Evolutionary conservation across 148 eudicot genomes (phyloP).

Genomic region (Mesembryanthemum crystallinum): DNA sequence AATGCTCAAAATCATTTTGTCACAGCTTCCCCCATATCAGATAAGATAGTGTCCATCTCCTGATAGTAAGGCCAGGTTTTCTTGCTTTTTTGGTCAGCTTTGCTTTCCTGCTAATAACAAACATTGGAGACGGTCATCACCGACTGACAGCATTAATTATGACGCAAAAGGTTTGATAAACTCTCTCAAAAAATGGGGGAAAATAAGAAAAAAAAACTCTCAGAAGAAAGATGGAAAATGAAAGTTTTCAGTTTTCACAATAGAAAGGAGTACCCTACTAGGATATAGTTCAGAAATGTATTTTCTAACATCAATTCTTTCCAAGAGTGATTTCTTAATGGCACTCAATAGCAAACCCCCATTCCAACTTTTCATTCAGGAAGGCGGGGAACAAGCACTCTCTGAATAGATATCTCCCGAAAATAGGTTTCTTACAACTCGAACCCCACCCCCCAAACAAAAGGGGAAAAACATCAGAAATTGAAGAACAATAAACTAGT

Average conservation of each 20-base stretch:
- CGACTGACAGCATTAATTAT: neutral
- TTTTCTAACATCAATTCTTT: no score
- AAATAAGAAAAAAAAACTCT: neutral
- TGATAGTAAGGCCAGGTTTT: slow-evolving; percentile 69
- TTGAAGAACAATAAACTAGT: no score
- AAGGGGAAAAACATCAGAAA: no score
- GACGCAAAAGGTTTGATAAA: neutral
- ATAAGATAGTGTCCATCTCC: slow-evolving; percentile 56
- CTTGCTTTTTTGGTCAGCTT: slow-evolving; percentile 38
- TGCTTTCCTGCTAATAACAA: slow-evolving; percentile 59
- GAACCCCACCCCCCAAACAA: no score
- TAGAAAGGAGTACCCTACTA: no score
- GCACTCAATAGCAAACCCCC: no score
- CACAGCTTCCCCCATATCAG: slow-evolving; percentile 41
- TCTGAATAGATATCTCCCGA: neutral
- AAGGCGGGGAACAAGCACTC: neutral
- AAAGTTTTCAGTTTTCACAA: no score
- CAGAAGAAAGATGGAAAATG: neutral
- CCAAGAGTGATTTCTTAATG: no score
- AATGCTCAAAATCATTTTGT: slow-evolving; percentile 33
- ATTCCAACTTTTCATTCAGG: no score
- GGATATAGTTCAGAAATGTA: no score
- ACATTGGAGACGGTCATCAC: slow-evolving; percentile 4
- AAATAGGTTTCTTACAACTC: neutral
- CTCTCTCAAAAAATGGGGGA: neutral